A percentile compares a stretch with the other conserved stretches of the same genome.
These are phyloP conservation scores for Hypocrella siamensis DNA, from an alignment of 2,329 filamentous ascomycete species.

Conservation along the genomic window DNA sequence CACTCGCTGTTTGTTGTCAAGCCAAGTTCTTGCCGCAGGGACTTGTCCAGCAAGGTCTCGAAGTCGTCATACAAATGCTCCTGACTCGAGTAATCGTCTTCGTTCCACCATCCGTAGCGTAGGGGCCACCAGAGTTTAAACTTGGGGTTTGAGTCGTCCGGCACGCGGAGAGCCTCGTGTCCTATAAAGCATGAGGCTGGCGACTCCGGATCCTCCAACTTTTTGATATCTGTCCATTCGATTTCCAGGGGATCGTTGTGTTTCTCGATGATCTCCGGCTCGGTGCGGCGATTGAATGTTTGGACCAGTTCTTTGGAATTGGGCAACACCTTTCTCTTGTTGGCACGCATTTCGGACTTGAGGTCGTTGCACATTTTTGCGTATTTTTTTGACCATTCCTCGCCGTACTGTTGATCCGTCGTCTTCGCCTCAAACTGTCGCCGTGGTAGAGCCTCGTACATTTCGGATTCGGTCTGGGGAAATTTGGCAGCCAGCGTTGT, in stretches of 20 bases:
- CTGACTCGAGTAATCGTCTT: conserved; percentile 69
- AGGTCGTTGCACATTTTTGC: conserved; percentile 72
- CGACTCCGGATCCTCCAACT: conserved; percentile 48
- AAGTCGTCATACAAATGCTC: conserved; percentile 77
- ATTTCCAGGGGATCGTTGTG: conserved; percentile 91
- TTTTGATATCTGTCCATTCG: conserved; percentile 79
- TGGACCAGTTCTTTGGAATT: conserved; percentile 93
- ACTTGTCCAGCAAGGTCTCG: conserved; percentile 71
- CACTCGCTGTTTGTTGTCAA: conserved; percentile 65
- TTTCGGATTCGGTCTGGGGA: conserved; percentile 66
- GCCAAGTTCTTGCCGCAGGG: conserved; percentile 72
- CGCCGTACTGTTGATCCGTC: conserved; percentile 70
- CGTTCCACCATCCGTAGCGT: conserved; percentile 74
- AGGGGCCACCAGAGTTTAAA: conserved; percentile 93
- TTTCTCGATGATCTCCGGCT: conserved; percentile 75
- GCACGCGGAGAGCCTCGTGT: conserved; percentile 66
- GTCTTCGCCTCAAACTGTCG: conserved; percentile 46
- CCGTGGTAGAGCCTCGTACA: conserved; percentile 62
- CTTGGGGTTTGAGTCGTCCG: conserved; percentile 74
- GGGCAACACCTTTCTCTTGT: conserved; percentile 90
- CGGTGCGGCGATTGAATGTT: conserved; percentile 78
- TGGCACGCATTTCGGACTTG: conserved; percentile 77
- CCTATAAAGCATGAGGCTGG: conserved; percentile 58
- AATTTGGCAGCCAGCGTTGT: conserved; percentile 81
- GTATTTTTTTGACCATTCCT: conserved; percentile 65